A percentile compares a stretch with the other conserved stretches of the same genome.
Conservation (phyloP, 202 grass and related monocot species). For the Carex sylvatica region DNA sequence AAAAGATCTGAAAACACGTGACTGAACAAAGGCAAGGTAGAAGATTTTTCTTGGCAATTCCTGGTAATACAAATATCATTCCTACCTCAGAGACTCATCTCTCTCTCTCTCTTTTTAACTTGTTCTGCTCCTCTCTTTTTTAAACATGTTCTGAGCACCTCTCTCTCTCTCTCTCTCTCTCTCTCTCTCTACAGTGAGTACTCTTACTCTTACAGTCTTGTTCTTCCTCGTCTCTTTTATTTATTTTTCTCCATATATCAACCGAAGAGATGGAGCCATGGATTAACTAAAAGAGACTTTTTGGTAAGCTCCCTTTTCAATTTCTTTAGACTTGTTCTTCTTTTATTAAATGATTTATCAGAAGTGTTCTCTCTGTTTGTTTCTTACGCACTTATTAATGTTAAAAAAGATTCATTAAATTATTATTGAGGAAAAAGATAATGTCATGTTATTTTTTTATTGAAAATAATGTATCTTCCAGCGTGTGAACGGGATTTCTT, state of each 20-base stretch:
- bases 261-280: neutral
- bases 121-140: neutral
- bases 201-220: neutral
- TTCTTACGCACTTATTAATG: neutral
- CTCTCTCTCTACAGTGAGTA: slow-evolving; percentile 8
- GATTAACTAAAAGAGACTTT: slow-evolving; percentile 7
- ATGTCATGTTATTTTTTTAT: neutral
- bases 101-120: neutral
- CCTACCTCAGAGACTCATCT: slow-evolving; percentile 3
- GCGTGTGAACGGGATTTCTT: neutral
- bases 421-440: neutral
- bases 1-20: slow-evolving; percentile 1
- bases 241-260: neutral
- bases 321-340: neutral
- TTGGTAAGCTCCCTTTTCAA: slow-evolving; percentile 1
- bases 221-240: neutral
- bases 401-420: slow-evolving; percentile 1
- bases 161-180: neutral
- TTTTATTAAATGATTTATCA: slow-evolving; percentile 5
- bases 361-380: neutral
- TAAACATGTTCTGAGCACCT: neutral
- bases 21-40: neutral
- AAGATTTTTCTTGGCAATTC: slow-evolving; percentile 15
- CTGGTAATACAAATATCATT: slow-evolving; percentile 19
- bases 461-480: neutral